Evolutionary conservation across 2,329 filamentous ascomycete genomes (phyloP), one percentile per base, ranked within the genome.

Genomic region (Alternaria brassicae): DNA sequence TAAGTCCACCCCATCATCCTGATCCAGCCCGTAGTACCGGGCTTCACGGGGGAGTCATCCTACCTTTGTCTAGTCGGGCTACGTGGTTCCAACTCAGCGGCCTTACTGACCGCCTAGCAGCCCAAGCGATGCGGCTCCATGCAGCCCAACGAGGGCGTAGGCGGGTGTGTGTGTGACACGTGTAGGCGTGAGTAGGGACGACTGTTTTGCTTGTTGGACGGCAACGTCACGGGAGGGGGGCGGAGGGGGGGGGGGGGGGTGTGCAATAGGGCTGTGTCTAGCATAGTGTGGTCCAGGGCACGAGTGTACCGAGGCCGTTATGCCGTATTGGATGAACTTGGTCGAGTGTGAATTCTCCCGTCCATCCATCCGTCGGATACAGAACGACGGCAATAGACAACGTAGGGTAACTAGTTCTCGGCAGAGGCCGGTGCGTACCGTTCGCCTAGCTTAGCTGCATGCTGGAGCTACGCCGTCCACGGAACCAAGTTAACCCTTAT

Each of bases 21-120:
- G 45, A n/a, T n/a, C n/a, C n/a, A n/a, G n/a, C n/a, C 8, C 21
- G 37, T 45, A 34, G 32, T 28, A 21, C 28, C 47, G 12, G 23
- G 45, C 56, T 47, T n/a, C n/a, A n/a, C n/a, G n/a, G n/a, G 37
- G 36, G 32, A 51, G 50, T 58, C 27, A 44, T 55, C 30, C 17
- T 23, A 13, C 40, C 15, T 19, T 21, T 17, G 36, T 60, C 47
- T 60, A 51, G 58, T 36, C 34, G 41, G 41, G 58, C 65, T 67
- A 68, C 66, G 66, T 68, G 66, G 65, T 63, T 58, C 56, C 58
- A 37, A 56, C 60, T 61, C 52, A 64, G 52, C 47, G 53, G 53
- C 59, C 40, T 62, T 37, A 45, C 53, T 58, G 58, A 63, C 62
- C 60, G 59, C 65, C 52, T 57, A 54, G 44, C 50, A 53, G 63